These are phyloP conservation scores for Aspergillus conjunctus DNA, from an alignment of 495 filamentous ascomycete species.

Conservation along the genomic window DNA sequence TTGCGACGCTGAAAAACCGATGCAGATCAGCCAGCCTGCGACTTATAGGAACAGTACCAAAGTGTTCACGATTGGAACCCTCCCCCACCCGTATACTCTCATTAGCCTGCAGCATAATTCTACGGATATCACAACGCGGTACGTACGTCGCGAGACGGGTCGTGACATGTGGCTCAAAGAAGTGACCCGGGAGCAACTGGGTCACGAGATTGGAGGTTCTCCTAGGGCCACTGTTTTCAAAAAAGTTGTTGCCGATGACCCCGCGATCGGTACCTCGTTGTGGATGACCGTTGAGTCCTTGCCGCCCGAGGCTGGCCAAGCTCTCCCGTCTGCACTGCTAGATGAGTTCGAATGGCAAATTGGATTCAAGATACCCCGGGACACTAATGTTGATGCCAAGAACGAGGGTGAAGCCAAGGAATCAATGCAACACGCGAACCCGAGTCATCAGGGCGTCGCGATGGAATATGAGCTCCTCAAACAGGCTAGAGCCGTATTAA, in stretches of 20 bases:
- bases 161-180: constrained; percentile 79
- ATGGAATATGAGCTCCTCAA: constrained; percentile 64
- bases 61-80: constrained; percentile 77
- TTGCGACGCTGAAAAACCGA: constrained; percentile 61
- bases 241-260: constrained; percentile 71
- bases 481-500: constrained; percentile 58
- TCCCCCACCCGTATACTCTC: constrained; percentile 90
- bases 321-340: constrained; percentile 44
- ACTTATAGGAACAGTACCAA: constrained; percentile 62
- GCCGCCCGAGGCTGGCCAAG: constrained; percentile 44
- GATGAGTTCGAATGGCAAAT: constrained; percentile 84
- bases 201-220: constrained; percentile 58
- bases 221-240: constrained; percentile 75
- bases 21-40: constrained; percentile 58
- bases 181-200: constrained; percentile 70
- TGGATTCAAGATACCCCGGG: constrained; percentile 75
- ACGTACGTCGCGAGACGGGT: constrained; percentile 72
- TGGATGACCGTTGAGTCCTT: constrained; percentile 80
- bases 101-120: constrained; percentile 58
- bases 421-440: constrained; percentile 43
- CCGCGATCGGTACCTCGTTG: constrained; percentile 59
- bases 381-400: constrained; percentile 52
- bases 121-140: constrained; percentile 60
- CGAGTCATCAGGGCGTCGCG: constrained; percentile 48
- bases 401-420: constrained; percentile 52